Evolutionary conservation across 441 rosid species (phyloP), one percentile per base, ranked within the genome.

Genomic region (Populus hybrid): DNA sequence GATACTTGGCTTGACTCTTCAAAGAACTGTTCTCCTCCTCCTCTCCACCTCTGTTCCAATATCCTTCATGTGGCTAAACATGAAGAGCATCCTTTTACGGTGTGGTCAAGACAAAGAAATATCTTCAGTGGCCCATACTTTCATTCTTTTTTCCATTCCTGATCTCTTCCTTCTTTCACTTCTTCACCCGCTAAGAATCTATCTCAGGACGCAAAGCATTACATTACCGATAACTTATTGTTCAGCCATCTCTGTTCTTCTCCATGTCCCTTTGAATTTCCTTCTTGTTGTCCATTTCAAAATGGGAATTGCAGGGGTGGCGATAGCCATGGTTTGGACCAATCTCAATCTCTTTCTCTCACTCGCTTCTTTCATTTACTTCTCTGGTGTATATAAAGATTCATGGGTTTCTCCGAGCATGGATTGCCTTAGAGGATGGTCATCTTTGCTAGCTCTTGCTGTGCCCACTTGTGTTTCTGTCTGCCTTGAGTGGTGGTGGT

Each of bases 401-500:
- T 93, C 97, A 0, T 94, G 98, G 99, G 97, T 93, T 46, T 64
- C 89, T 76, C 94, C 94, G 10, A 88, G 94, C 85, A 66, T 82
- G 46, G 94, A 96, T 77, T 88, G 94, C 77, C 81, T 96, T 2
- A 81, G 81, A 72, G 98, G 95, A 21, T 96, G 99, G 99, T 92
- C 97, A 2, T 87, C 98, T 70, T 81, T 96, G 77, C 89, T 96
- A 30, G 84, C 90, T 2, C 91, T 96, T 1, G 93, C 99, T 0
- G 82, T 96, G 63, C 99, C 99, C 10, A 94, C 92, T 63, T 96
- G 99, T 75, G 81, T 86, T 65, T 96, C 99, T 0, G 99, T 96
- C 50, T 96, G 99, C 81, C 89, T 96, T 16, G 99, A 96, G 77
- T 96, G 99, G 98, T 94, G 99, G 98, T 96, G 99, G 99, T 96